A percentile compares a stretch with the other conserved stretches of the same genome.
Evolutionary conservation across 1,284 basidiomycete species (phyloP).

Genomic region (Cutaneotrichosporon sp.): DNA sequence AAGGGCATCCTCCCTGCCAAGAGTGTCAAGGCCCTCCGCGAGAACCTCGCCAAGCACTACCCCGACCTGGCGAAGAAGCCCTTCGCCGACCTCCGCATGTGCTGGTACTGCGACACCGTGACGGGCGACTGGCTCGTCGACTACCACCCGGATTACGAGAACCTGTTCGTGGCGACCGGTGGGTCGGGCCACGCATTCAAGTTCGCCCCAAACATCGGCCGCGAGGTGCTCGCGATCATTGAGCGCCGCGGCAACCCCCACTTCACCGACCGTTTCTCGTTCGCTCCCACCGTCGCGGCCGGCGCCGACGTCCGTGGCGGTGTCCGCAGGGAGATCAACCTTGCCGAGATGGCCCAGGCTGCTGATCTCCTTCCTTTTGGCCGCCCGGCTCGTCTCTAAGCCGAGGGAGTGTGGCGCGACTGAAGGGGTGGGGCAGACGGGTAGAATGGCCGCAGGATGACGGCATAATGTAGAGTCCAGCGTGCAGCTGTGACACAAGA

Average conservation of each 20-base stretch:
- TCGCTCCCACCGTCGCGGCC: constrained; percentile 30
- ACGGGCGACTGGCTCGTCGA: constrained; percentile 53
- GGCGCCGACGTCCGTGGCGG: constrained; percentile 41
- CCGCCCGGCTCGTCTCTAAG: no score
- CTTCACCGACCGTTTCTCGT: constrained; percentile 54
- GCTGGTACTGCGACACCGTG: constrained; percentile 50
- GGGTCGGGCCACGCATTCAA: constrained; percentile 53
- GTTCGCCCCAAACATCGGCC: constrained; percentile 79
- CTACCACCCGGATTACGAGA: constrained; percentile 45
- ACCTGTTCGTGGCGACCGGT: constrained; percentile 50
- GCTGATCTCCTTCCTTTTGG: constrained; percentile 13
- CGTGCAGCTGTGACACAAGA: no score
- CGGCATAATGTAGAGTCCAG: no score
- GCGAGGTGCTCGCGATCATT: constrained; percentile 65
- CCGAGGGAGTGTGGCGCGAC: no score
- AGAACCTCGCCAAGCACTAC: constrained; percentile 34
- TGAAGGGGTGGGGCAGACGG: no score
- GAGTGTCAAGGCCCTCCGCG: constrained; percentile 30
- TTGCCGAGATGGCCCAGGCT: constrained; percentile 4
- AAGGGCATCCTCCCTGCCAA: constrained; percentile 41
- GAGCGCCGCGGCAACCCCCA: constrained; percentile 54
- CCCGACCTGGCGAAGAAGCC: constrained; percentile 45
- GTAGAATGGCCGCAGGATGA: no score
- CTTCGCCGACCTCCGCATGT: constrained; percentile 42
- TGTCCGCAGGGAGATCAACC: constrained; percentile 23